phyloP scores from a whole-genome alignment of 257 asterid species.

The Avicennia marina region DNA sequence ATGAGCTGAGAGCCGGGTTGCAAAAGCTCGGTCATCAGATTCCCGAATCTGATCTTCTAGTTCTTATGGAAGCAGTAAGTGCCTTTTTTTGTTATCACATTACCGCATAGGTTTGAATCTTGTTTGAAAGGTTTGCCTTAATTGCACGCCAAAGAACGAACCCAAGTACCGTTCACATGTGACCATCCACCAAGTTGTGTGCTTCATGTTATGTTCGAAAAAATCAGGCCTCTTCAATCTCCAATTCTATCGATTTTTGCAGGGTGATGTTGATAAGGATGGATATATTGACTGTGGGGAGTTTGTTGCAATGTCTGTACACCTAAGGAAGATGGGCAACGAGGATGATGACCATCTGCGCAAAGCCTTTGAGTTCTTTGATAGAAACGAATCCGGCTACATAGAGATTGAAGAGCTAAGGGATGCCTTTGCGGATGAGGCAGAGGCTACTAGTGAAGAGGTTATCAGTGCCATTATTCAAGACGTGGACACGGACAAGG shows the following conservation, averaged over 20 bases:
- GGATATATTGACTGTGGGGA: constrained; percentile 56
- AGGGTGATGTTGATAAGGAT: constrained; percentile 66
- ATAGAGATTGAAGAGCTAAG: constrained; percentile 64
- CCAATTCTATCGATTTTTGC: too few relatives aligned
- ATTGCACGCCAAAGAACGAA: too few relatives aligned
- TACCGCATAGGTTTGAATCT: background rate
- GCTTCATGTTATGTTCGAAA: too few relatives aligned
- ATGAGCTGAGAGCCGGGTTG: constrained; percentile 54
- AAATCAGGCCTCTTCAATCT: too few relatives aligned
- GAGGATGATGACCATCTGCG: constrained; percentile 60
- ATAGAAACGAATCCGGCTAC: constrained; percentile 48
- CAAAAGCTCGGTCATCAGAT: constrained; percentile 65
- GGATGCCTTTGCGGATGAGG: constrained; percentile 52
- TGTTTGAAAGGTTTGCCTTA: too few relatives aligned
- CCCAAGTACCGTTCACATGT: too few relatives aligned
- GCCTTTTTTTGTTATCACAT: background rate
- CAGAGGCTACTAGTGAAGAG: constrained; percentile 52
- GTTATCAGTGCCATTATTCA: constrained; percentile 58
- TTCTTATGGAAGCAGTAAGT: constrained; percentile 70
- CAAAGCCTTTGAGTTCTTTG: constrained; percentile 58
- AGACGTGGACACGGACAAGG: constrained; percentile 75
- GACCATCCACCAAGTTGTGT: too few relatives aligned
- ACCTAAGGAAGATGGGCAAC: constrained; percentile 56
- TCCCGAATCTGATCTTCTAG: constrained; percentile 50
- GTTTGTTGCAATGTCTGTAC: constrained; percentile 62